Base-by-base conservation (phyloP, 1,284 basidiomycete species). In the Ustilago vetiveriae region DNA sequence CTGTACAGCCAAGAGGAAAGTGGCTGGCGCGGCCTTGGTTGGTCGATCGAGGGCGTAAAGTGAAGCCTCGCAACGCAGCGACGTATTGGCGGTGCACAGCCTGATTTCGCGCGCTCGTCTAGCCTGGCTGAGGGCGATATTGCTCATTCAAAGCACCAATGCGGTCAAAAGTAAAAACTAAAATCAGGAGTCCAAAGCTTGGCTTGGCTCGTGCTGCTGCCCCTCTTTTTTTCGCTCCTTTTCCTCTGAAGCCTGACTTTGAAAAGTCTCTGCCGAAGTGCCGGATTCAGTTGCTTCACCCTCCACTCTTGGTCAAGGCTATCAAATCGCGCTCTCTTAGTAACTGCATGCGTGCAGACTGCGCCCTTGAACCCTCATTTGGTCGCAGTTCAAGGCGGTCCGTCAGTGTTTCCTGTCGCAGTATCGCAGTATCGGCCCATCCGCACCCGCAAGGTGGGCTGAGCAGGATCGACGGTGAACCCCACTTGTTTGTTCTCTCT, bases 401-500 rank as follows among this genome's bases (percentile, higher is more conserved):
- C 26, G 37, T 33, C 21, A n/a, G 32, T 19, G 33, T 37, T 21
- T 19, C 36, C 24, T 22, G 16, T 16, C 16, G 2, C 9, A 10
- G 29, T 14, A 30, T 8, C 29, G 14, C 9, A n/a, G 41, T 35
- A 49, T 57, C 47, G 24, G 27, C 23, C 37, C 47, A 50, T 48
- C 32, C 51, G 35, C 57, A 36, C 21, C 38, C 36, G 27, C 50
- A n/a, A n/a, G 39, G 22, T 35, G 50, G 56, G 56, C 58, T 62
- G 51, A 45, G 51, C 51, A 44, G 6, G 30, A 4, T n/a, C 39
- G 16, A n/a, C 17, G 5, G 23, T 36, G 16, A 41, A 48, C n/a
- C n/a, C n/a, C n/a, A n/a, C n/a, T n/a, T n/a, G n/a, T n/a, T n/a
- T n/a, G n/a, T n/a, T n/a, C 52, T 50, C 46, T 19, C 29, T 38